A percentile compares a stretch with the other conserved stretches of the same genome.
phyloP scores from a whole-genome alignment of 495 filamentous ascomycete species.

The Xylaria palmicola region DNA sequence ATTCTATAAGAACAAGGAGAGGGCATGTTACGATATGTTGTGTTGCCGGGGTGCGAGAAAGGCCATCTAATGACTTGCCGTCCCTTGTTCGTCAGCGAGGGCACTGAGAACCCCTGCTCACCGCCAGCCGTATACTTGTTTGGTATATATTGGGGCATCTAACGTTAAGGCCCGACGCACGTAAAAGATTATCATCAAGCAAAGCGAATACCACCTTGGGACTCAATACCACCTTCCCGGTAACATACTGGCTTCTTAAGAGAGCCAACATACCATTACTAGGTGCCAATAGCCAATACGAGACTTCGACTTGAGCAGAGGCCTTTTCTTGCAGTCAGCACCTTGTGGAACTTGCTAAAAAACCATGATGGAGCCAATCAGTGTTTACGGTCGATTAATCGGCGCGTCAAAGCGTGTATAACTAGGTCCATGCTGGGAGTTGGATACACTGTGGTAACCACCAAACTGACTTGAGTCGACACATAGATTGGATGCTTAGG shows the following conservation, averaged over 20 bases:
- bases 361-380: conserved; percentile 1
- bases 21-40: conserved; percentile 4
- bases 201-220: not conserved
- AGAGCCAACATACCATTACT: not conserved
- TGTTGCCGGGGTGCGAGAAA: not conserved
- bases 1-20: not conserved
- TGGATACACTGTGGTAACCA: not conserved
- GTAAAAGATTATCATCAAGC: not conserved
- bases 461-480: not conserved
- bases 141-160: conserved; percentile 6
- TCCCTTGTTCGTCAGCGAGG: not conserved
- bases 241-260: not conserved
- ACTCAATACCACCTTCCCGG: not conserved
- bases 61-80: not conserved
- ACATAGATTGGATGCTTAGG: not conserved
- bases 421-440: not conserved
- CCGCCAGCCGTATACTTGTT: conserved; percentile 4
- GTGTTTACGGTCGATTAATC: not conserved
- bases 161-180: not conserved
- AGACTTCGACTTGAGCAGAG: not conserved
- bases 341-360: not conserved
- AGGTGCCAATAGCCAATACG: not conserved
- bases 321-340: not conserved
- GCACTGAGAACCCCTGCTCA: not conserved
- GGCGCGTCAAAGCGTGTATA: not conserved